Conservation (phyloP, 2,329 filamentous ascomycete species). For the Apiospora rasikravindrae region DNA sequence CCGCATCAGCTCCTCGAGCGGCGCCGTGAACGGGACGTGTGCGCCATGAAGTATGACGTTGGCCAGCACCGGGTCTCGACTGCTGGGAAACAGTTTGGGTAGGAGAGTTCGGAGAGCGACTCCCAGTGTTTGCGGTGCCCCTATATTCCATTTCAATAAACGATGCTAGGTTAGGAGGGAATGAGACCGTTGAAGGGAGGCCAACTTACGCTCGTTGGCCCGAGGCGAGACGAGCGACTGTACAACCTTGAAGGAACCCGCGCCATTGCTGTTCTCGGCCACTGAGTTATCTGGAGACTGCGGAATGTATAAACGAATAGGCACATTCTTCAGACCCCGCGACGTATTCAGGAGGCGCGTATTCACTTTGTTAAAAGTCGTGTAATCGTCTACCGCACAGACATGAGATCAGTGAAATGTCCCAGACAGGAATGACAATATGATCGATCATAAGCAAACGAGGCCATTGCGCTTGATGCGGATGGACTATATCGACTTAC, state of each 20-base stretch:
- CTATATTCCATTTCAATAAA: slow-evolving; percentile 24
- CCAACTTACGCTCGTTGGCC: slow-evolving; percentile 42
- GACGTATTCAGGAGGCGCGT: slow-evolving; percentile 77
- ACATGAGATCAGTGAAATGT: slow-evolving; percentile 2
- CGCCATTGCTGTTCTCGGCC: slow-evolving; percentile 32
- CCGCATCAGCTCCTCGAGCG: slow-evolving; percentile 81
- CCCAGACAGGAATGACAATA: too few species aligned
- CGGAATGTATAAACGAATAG: slow-evolving; percentile 84
- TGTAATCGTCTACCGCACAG: slow-evolving; percentile 67
- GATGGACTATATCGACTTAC: slow-evolving; percentile 47
- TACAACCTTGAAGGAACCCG: slow-evolving; percentile 70
- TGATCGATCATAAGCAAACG: not conserved
- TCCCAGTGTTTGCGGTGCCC: slow-evolving; percentile 65
- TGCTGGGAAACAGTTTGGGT: slow-evolving; percentile 85
- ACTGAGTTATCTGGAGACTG: slow-evolving; percentile 51
- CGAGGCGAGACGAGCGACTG: slow-evolving; percentile 70
- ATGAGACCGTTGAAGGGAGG: not conserved
- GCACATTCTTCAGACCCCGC: slow-evolving; percentile 79
- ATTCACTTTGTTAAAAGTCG: slow-evolving; percentile 75
- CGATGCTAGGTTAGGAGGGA: not conserved
- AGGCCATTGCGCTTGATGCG: not conserved
- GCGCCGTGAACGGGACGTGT: slow-evolving; percentile 78
- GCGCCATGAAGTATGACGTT: slow-evolving; percentile 86
- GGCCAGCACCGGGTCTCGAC: slow-evolving; percentile 82
- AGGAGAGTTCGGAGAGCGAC: slow-evolving; percentile 76